A percentile compares a stretch with the other conserved stretches of the same genome.
These are phyloP conservation scores for Hericium coralloides DNA, from an alignment of 768 basidiomycete species.

Conservation along the genomic window DNA sequence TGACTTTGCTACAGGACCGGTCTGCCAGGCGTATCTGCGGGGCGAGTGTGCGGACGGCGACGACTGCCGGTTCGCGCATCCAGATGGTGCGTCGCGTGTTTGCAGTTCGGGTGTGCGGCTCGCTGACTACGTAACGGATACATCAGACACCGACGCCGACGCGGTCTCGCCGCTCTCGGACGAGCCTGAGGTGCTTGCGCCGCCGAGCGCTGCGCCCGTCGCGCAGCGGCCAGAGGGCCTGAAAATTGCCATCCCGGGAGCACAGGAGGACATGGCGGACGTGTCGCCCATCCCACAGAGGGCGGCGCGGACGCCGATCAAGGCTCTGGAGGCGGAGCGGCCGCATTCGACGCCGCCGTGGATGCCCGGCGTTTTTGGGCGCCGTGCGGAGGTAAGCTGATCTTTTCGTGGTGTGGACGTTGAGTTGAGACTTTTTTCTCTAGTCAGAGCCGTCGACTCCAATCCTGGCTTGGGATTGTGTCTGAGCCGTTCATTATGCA, in stretches of 20 bases:
- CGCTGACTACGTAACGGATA: not conserved
- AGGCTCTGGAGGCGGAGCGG: not conserved
- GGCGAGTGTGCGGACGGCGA: slow-evolving; percentile 19
- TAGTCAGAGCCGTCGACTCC: not conserved
- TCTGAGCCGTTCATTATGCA: too few species aligned
- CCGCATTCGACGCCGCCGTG: slow-evolving; percentile 10
- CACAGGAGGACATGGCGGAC: not conserved
- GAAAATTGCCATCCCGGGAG: not conserved
- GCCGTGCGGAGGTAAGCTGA: not conserved
- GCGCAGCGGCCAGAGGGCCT: not conserved
- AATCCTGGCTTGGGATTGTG: too few species aligned
- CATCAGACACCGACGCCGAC: not conserved
- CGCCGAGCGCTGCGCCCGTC: not conserved
- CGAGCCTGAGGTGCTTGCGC: not conserved
- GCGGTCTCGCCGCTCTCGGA: not conserved
- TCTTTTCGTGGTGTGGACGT: too few species aligned
- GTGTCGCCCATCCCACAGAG: not conserved
- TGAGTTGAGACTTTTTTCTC: not conserved
- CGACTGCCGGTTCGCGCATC: slow-evolving; percentile 21
- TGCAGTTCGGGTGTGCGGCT: not conserved
- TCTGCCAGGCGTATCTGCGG: slow-evolving; percentile 18
- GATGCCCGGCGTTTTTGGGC: not conserved
- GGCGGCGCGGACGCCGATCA: not conserved
- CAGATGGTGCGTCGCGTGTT: slow-evolving; percentile 8
- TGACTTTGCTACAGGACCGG: slow-evolving; percentile 14